Evolutionary conservation across 352 stramenopile species (phyloP).

Genomic region (Pythium utonaiense): DNA sequence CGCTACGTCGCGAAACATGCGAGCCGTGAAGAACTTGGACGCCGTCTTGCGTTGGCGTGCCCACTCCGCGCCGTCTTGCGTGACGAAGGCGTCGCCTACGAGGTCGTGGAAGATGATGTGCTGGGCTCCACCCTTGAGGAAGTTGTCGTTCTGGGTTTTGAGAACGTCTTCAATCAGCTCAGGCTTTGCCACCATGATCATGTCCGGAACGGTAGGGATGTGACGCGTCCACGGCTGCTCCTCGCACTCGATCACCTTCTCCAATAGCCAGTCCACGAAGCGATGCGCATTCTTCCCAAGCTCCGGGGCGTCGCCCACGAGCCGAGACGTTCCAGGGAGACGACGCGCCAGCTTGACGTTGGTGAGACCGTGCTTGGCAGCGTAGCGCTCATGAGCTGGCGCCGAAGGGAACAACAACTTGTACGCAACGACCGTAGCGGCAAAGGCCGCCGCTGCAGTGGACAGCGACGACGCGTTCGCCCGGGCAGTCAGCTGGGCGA

Average conservation of each 20-base stretch:
- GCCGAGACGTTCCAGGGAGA: background rate
- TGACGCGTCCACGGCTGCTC: constrained; percentile 11
- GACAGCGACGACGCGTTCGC: background rate
- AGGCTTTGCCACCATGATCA: constrained; percentile 15
- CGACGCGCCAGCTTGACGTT: constrained; percentile 4
- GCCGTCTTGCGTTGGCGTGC: constrained; percentile 15
- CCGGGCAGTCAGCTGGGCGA: background rate
- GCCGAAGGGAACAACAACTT: constrained; percentile 6
- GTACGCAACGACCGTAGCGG: constrained; percentile 10
- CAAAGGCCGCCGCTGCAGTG: background rate
- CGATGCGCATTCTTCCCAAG: constrained; percentile 5
- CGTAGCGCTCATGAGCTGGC: constrained; percentile 7
- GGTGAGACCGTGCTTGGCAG: constrained; percentile 9
- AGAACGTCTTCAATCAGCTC: constrained; percentile 19
- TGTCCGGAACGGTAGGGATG: constrained; percentile 11
- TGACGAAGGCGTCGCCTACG: constrained; percentile 19
- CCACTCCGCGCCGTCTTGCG: constrained; percentile 19
- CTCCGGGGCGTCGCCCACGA: constrained; percentile 7
- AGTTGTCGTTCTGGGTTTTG: constrained; percentile 15
- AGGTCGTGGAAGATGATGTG: constrained; percentile 10
- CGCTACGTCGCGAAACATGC: constrained; percentile 7
- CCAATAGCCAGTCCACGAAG: constrained; percentile 18
- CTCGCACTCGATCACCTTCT: constrained; percentile 9
- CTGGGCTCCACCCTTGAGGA: constrained; percentile 10
- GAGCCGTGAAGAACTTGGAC: constrained; percentile 14